Evolutionary conservation across 2,329 filamentous ascomycete genomes (phyloP).

Genomic region (Neonectria magnoliae): DNA sequence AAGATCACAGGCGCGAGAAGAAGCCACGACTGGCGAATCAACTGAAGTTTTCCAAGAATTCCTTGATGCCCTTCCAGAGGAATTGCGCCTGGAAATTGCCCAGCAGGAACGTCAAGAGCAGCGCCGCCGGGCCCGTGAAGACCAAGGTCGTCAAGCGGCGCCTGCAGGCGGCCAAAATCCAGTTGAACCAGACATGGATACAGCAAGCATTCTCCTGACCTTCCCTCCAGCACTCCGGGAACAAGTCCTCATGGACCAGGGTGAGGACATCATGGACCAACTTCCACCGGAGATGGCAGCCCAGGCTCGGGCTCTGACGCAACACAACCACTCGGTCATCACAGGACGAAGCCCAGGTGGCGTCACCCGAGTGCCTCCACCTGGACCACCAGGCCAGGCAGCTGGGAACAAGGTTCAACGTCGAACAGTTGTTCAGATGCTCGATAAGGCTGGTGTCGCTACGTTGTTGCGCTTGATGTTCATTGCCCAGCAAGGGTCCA

Average conservation of each 20-base stretch:
- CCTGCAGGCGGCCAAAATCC: conserved; percentile 61
- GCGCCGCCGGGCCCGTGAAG: conserved; percentile 86
- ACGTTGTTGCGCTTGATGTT: conserved; percentile 99
- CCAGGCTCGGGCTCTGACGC: conserved; percentile 79
- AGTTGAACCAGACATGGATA: conserved; percentile 80
- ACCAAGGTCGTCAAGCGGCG: conserved; percentile 74
- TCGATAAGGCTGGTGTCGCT: conserved; percentile 94
- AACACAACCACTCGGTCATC: conserved; percentile 48
- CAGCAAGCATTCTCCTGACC: conserved; percentile 90
- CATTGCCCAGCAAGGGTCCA: conserved; percentile 88
- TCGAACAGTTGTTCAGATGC: conserved; percentile 90
- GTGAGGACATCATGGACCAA: conserved; percentile 84
- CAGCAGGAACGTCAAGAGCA: conserved; percentile 91
- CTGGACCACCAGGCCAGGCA: conserved; percentile 51
- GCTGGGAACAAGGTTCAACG: conserved; percentile 74
- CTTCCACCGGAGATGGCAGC: conserved; percentile 87
- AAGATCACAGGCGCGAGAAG: conserved; percentile 77
- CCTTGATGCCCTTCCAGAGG: conserved; percentile 88
- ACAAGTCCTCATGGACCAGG: conserved; percentile 90
- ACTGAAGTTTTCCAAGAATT: conserved; percentile 93
- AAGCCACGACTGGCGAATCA: conserved; percentile 75
- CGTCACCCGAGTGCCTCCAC: conserved; percentile 31
- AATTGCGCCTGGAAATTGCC: conserved; percentile 89
- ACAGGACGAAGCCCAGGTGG: conserved; percentile 45
- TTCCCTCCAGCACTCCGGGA: conserved; percentile 86